A percentile compares a stretch with the other conserved stretches of the same genome.
phyloP scores from a whole-genome alignment of 2,329 filamentous ascomycete species.

The Westerdykella aurantiaca region DNA sequence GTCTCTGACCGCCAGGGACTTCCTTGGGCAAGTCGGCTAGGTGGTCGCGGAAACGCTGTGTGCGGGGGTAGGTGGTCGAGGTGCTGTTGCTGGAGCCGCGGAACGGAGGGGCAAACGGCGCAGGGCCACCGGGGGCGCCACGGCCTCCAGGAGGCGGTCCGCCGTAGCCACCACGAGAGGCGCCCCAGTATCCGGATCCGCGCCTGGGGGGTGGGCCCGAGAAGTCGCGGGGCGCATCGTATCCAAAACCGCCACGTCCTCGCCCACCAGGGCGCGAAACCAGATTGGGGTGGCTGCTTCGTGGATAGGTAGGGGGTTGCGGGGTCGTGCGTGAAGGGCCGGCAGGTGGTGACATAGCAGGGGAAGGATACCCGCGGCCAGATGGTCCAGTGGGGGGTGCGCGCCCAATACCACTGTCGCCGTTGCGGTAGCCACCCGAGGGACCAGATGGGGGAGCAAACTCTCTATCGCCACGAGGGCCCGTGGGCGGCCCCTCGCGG shows the following conservation, averaged over 20 bases:
- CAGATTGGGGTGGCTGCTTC: constrained; percentile 33
- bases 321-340: constrained; percentile 31
- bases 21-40: constrained; percentile 42
- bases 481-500: constrained; percentile 35
- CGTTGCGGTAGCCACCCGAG: constrained; percentile 33
- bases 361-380: constrained; percentile 31
- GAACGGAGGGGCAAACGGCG: constrained; percentile 33
- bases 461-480: constrained; percentile 30
- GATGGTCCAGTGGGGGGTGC: constrained; percentile 38
- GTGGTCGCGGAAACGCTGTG: constrained; percentile 42
- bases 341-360: constrained; percentile 37
- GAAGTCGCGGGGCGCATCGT: constrained; percentile 34
- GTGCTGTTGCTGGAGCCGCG: constrained; percentile 41
- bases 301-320: constrained; percentile 28
- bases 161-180: constrained; percentile 23
- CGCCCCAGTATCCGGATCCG: constrained; percentile 29
- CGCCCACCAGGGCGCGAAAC: constrained; percentile 37
- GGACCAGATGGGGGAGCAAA: constrained; percentile 36
- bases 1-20: constrained; percentile 41
- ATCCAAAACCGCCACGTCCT: constrained; percentile 38
- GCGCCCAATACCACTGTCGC: constrained; percentile 29
- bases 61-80: constrained; percentile 43
- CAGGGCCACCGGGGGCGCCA: constrained; percentile 18
- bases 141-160: constrained; percentile 33
- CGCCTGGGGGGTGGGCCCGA: constrained; percentile 28